phyloP scores from a whole-genome alignment of 495 filamentous ascomycete species.

The Aspergillus heteromorphus region DNA sequence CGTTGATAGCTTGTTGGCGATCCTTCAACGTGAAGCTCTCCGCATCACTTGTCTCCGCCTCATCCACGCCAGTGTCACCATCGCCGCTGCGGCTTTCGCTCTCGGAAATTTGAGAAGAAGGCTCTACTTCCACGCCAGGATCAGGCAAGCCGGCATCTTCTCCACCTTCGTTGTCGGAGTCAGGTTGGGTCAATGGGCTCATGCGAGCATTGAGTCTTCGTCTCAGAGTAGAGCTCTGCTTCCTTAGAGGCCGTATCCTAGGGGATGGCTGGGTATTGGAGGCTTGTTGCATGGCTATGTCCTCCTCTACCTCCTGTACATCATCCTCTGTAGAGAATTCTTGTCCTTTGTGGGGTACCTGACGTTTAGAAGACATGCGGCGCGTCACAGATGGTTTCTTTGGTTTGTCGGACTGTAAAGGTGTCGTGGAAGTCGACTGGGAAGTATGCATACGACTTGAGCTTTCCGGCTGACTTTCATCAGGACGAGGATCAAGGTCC shows the following conservation, averaged over 20 bases:
- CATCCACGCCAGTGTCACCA: constrained; percentile 52
- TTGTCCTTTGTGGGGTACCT: constrained; percentile 71
- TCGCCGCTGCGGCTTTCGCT: constrained; percentile 45
- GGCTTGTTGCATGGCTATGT: constrained; percentile 34
- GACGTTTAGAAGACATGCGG: constrained; percentile 66
- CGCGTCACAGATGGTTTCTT: constrained; percentile 68
- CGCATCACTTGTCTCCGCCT: constrained; percentile 63
- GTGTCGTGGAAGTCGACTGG: constrained; percentile 53
- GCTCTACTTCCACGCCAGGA: constrained; percentile 18
- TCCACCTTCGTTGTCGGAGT: constrained; percentile 49
- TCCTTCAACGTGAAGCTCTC: constrained; percentile 81
- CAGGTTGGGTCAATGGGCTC: constrained; percentile 52
- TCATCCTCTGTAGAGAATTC: constrained; percentile 95
- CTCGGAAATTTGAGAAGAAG: constrained; percentile 1
- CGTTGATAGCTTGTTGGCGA: constrained; percentile 95
- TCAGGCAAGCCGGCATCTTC: constrained; percentile 36
- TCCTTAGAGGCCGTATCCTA: constrained; percentile 32
- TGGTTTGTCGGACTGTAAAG: constrained; percentile 49
- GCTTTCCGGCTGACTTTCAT: constrained; percentile 32
- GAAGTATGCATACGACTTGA: constrained; percentile 22
- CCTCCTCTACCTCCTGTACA: constrained; percentile 69
- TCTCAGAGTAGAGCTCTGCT: constrained; percentile 62
- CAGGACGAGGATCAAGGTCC: constrained; percentile 21
- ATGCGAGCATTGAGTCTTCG: constrained; percentile 58
- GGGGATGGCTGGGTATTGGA: constrained; percentile 32